Percentiles rank a stretch among this genome's conserved stretches.
phyloP scores from a whole-genome alignment of 345 rosid species.

The Punica granatum region DNA sequence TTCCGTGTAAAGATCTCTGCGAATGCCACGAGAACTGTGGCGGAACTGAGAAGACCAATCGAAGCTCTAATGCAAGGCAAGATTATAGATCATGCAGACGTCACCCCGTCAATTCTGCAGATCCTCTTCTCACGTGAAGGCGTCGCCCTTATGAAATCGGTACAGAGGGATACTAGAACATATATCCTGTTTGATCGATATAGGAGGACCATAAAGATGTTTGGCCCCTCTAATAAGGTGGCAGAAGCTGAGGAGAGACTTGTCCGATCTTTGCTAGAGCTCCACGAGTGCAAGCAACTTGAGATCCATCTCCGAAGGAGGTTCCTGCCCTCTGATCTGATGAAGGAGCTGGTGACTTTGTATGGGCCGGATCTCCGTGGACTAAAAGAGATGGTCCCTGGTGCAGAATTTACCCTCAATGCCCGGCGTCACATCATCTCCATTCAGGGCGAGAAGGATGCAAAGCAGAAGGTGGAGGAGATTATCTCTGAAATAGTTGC shows the following conservation, averaged over 20 bases:
- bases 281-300: constrained; percentile 51
- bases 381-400: constrained; percentile 57
- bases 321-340: constrained; percentile 50
- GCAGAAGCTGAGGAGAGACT: constrained; percentile 48
- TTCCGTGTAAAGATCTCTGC: constrained; percentile 59
- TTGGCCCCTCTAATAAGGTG: constrained; percentile 44
- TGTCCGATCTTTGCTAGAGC: constrained; percentile 39
- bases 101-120: constrained; percentile 43
- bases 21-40: constrained; percentile 64
- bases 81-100: constrained; percentile 42
- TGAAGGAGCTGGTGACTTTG: constrained; percentile 63
- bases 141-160: constrained; percentile 37
- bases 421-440: constrained; percentile 51
- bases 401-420: constrained; percentile 50
- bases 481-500: constrained; percentile 33
- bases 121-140: constrained; percentile 63
- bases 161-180: constrained; percentile 56
- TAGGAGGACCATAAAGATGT: constrained; percentile 36
- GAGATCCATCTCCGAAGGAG: constrained; percentile 62
- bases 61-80: constrained; percentile 77
- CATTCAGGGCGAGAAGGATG: constrained; percentile 48
- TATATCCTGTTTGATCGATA: constrained; percentile 54
- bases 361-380: constrained; percentile 72
- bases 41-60: constrained; percentile 70
- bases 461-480: constrained; percentile 56